Conservation (phyloP, 306 rosid genomes). For the Styphnolobium japonicum region DNA sequence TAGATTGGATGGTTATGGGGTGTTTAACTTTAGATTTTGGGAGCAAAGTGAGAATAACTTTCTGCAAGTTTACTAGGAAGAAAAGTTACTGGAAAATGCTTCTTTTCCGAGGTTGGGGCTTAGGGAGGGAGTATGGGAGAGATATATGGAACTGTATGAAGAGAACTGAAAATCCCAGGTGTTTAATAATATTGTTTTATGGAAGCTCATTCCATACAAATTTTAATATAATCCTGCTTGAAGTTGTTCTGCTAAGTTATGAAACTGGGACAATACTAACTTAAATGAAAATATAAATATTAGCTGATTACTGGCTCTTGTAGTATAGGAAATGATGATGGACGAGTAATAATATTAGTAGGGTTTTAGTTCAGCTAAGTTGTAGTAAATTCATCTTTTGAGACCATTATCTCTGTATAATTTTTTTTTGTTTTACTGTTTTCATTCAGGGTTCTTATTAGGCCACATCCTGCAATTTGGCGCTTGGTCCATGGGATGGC, state of each 20-base stretch:
- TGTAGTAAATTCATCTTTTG: background rate
- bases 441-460: constrained; percentile 79
- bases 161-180: background rate
- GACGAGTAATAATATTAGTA: background rate
- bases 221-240: background rate
- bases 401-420: constrained; percentile 21
- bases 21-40: background rate
- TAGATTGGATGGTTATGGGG: background rate
- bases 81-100: background rate
- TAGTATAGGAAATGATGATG: background rate
- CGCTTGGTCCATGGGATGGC: constrained; percentile 99
- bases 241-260: background rate
- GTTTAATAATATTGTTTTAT: background rate
- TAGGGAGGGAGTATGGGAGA: background rate
- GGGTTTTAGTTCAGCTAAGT: constrained; percentile 1
- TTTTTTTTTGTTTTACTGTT: constrained; percentile 6
- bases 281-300: background rate
- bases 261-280: background rate
- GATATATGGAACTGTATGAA: background rate
- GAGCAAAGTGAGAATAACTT: background rate
- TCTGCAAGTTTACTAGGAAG: background rate
- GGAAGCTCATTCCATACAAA: background rate
- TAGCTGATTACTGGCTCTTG: background rate
- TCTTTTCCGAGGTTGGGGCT: background rate
- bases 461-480: constrained; percentile 99